These are phyloP conservation scores for Chaetoscypha palmicola DNA, from an alignment of 2,329 filamentous ascomycete species.

Conservation along the genomic window DNA sequence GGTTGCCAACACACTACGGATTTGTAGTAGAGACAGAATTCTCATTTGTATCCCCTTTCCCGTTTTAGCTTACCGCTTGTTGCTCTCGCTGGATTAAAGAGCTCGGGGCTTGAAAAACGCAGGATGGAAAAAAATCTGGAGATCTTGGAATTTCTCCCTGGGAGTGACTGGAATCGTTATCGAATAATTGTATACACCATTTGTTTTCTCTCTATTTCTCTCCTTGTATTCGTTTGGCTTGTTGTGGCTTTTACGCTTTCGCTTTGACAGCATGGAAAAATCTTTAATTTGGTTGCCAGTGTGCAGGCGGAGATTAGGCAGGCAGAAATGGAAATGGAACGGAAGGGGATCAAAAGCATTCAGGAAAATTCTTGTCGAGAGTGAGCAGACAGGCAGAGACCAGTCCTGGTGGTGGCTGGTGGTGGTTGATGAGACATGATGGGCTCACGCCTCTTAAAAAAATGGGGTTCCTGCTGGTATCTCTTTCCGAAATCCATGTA, in stretches of 20 bases:
- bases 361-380: not conserved
- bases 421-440: no score
- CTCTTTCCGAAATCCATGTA: not conserved
- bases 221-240: not conserved
- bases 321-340: not conserved
- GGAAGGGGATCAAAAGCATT: not conserved
- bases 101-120: not conserved
- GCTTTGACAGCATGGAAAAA: not conserved
- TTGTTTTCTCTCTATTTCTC: slow-evolving; percentile 1
- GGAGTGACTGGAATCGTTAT: slow-evolving; percentile 6
- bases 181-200: slow-evolving; percentile 12
- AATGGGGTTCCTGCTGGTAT: not conserved
- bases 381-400: not conserved
- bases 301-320: not conserved
- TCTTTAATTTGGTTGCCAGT: not conserved
- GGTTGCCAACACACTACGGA: slow-evolving; percentile 4
- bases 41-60: not conserved
- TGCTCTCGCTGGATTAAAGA: slow-evolving; percentile 5
- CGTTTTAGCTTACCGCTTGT: not conserved
- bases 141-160: slow-evolving; percentile 7
- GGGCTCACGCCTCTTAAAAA: not conserved
- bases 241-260: not conserved
- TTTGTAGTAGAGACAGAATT: no score
- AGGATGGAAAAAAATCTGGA: slow-evolving; percentile 4
- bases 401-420: no score